A percentile compares a stretch with the other conserved stretches of the same genome.
phyloP scores from a whole-genome alignment of 495 filamentous ascomycete species.

The Cladorrhinum samala region DNA sequence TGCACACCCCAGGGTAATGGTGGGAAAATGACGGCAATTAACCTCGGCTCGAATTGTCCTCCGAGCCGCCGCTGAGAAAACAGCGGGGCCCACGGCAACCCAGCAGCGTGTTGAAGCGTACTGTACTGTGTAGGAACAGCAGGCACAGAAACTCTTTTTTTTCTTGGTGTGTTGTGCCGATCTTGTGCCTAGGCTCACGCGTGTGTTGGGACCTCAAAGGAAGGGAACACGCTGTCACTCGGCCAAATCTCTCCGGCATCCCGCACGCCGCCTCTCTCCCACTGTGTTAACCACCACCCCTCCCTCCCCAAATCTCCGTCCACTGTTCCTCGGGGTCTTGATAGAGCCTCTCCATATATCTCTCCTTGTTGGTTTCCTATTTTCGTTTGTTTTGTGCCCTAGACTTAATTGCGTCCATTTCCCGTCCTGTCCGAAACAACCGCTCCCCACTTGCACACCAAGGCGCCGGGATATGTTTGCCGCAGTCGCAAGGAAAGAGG shows the following conservation, averaged over 20 bases:
- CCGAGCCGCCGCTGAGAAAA: conserved; percentile 16
- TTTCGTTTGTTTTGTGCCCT: neutral
- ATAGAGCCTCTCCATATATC: too few relatives aligned
- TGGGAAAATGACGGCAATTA: conserved; percentile 25
- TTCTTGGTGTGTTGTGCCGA: neutral
- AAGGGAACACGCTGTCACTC: neutral
- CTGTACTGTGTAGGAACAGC: too few relatives aligned
- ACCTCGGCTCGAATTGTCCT: conserved; percentile 28
- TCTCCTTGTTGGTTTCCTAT: neutral
- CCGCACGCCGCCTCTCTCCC: neutral
- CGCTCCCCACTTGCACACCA: conserved; percentile 2
- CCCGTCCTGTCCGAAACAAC: neutral
- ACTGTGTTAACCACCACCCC: too few relatives aligned
- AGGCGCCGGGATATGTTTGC: conserved; percentile 26
- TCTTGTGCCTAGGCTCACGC: neutral
- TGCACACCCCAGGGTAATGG: conserved; percentile 7
- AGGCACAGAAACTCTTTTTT: neutral
- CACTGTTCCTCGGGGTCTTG: neutral
- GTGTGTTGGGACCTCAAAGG: too few relatives aligned
- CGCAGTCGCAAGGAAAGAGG: conserved; percentile 25
- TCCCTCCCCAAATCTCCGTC: too few relatives aligned
- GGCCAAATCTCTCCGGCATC: neutral
- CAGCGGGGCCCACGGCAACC: neutral
- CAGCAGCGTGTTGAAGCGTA: neutral
- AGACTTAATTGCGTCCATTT: neutral